Conservation (phyloP, 768 basidiomycete genomes). For the Kockovaella imperatae region DNA sequence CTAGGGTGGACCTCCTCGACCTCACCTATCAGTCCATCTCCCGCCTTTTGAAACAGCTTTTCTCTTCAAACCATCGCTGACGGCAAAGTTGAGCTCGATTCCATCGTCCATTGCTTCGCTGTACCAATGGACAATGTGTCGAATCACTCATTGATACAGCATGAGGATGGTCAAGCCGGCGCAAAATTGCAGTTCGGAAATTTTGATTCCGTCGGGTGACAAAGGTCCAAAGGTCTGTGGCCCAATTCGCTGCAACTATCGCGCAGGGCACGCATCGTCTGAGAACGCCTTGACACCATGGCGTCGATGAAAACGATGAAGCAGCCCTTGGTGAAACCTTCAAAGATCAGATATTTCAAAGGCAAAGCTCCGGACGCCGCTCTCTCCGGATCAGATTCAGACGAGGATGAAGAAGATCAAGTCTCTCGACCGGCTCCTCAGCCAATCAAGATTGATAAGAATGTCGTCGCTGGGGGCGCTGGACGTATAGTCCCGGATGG, state of each 20-base stretch:
- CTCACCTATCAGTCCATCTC: slow-evolving; percentile 55
- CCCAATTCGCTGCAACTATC: no score
- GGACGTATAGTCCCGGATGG: slow-evolving; percentile 27
- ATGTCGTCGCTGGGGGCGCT: slow-evolving; percentile 39
- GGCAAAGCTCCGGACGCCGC: slow-evolving; percentile 31
- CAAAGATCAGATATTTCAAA: slow-evolving; percentile 36
- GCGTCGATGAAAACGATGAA: slow-evolving; percentile 4
- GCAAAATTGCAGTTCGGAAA: no score
- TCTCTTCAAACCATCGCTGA: slow-evolving; percentile 6
- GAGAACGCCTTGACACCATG: slow-evolving; percentile 3
- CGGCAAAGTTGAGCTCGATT: slow-evolving; percentile 63
- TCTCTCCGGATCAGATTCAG: slow-evolving; percentile 25
- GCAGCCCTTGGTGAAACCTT: slow-evolving; percentile 17
- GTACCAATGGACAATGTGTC: not conserved
- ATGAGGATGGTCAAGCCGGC: no score
- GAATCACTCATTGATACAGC: not conserved
- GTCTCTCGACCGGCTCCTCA: not conserved
- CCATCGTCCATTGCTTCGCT: slow-evolving; percentile 55
- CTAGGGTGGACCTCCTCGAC: slow-evolving; percentile 10
- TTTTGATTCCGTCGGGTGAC: no score
- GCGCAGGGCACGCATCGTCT: no score
- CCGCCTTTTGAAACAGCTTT: slow-evolving; percentile 43
- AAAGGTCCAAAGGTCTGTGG: no score
- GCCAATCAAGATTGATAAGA: slow-evolving; percentile 12
- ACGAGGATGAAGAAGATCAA: slow-evolving; percentile 17